A percentile compares a stretch with the other conserved stretches of the same genome.
phyloP scores from a whole-genome alignment of 352 stramenopile genomes.

The Blastocystis sp. region DNA sequence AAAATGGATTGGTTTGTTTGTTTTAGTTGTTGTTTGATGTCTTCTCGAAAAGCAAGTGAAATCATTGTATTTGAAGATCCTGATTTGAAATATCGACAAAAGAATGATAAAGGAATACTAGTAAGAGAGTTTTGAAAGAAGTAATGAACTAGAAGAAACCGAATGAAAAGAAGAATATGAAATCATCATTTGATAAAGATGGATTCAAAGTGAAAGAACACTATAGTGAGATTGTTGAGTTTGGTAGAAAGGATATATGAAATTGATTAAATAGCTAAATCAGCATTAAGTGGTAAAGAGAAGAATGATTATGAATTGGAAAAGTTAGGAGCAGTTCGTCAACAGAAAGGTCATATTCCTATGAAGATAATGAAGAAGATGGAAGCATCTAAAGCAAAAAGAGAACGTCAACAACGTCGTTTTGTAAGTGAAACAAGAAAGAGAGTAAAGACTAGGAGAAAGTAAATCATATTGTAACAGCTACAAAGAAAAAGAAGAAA shows the following conservation, averaged over 20 bases:
- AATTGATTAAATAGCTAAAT: neutral
- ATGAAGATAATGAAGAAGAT: neutral
- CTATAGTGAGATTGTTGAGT: slow-evolving; percentile 15
- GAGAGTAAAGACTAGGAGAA: slow-evolving; percentile 3
- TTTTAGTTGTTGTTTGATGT: slow-evolving; percentile 2
- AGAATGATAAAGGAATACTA: neutral
- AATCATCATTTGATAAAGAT: neutral
- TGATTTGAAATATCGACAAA: neutral
- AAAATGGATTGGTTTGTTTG: neutral
- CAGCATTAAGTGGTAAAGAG: neutral
- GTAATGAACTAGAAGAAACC: neutral
- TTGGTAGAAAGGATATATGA: neutral
- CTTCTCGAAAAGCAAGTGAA: neutral
- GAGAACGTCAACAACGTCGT: neutral
- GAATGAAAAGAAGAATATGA: neutral
- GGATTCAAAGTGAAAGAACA: slow-evolving; percentile 41
- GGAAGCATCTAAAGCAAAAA: neutral
- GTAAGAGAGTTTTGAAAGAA: slow-evolving; percentile 1
- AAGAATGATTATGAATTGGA: slow-evolving; percentile 42
- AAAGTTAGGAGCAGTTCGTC: neutral
- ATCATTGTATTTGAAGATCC: slow-evolving; percentile 12
- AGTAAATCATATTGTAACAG: neutral
- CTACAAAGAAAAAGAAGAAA: neutral
- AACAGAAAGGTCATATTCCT: neutral
- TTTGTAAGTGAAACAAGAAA: neutral